Conservation (phyloP, 306 rosid genomes). For the Prunus dulcis region DNA sequence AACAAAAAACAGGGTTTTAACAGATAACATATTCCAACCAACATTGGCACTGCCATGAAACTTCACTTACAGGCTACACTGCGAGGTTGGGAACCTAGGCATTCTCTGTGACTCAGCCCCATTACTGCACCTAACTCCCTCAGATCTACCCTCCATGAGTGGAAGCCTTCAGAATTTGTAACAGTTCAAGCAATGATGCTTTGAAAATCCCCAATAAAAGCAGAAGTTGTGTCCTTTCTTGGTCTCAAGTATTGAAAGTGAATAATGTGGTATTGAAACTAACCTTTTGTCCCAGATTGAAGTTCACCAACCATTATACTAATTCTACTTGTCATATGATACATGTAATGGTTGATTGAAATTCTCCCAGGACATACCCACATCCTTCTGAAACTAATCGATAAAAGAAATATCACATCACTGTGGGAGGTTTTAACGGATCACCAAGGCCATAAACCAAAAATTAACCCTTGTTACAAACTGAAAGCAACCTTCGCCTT, state of each 20-base stretch:
- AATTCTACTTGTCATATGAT: background rate
- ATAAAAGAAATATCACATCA: background rate
- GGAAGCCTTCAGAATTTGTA: background rate
- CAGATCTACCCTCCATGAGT: background rate
- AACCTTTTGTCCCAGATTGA: background rate
- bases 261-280: background rate
- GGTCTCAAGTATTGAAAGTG: background rate
- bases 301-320: background rate
- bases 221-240: background rate
- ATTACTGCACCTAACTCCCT: background rate
- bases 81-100: too few relatives aligned
- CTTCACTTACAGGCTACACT: too few relatives aligned
- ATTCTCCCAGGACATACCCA: background rate
- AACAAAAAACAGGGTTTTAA: background rate
- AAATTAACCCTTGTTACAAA: background rate
- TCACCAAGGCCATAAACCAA: background rate
- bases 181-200: background rate
- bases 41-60: background rate
- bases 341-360: background rate
- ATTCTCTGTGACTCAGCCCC: background rate
- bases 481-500: background rate
- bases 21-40: background rate
- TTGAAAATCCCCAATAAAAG: background rate
- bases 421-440: background rate
- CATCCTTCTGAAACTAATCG: background rate